These are phyloP conservation scores for Plectosphaerella sp. DNA, from an alignment of 2,329 filamentous ascomycete genomes.

Conservation along the genomic window DNA sequence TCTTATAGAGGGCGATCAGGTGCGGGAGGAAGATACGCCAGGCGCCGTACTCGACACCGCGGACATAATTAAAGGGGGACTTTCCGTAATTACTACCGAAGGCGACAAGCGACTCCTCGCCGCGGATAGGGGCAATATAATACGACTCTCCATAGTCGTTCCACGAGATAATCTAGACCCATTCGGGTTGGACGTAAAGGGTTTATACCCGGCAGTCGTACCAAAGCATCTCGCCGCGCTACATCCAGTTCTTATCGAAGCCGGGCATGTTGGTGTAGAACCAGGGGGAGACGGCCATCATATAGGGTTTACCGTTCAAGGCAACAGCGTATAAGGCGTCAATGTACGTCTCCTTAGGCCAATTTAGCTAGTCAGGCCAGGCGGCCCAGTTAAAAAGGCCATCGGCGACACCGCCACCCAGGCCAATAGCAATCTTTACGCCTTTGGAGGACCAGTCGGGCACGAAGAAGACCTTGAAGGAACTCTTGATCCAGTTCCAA, in stretches of 20 bases:
- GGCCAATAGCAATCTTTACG: slow-evolving; percentile 12
- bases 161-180: slow-evolving; percentile 40
- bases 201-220: slow-evolving; percentile 52
- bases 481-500: slow-evolving; percentile 36
- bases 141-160: slow-evolving; percentile 52
- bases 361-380: slow-evolving; percentile 24
- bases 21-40: slow-evolving; percentile 42
- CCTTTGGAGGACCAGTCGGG: slow-evolving; percentile 39
- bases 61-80: slow-evolving; percentile 35
- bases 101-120: slow-evolving; percentile 12
- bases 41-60: slow-evolving; percentile 42
- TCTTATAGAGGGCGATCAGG: slow-evolving; percentile 28
- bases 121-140: slow-evolving; percentile 43
- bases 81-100: slow-evolving; percentile 8
- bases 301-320: slow-evolving; percentile 22
- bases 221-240: slow-evolving; percentile 58
- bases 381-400: slow-evolving; percentile 31
- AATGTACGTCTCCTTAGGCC: slow-evolving; percentile 9
- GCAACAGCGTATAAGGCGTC: slow-evolving; percentile 14
- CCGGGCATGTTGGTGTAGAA: slow-evolving; percentile 55
- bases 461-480: slow-evolving; percentile 34
- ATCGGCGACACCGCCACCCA: slow-evolving; percentile 17
- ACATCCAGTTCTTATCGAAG: slow-evolving; percentile 60
- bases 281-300: slow-evolving; percentile 56
- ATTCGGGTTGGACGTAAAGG: slow-evolving; percentile 39